Conservation (phyloP, 2,329 filamentous ascomycete genomes). For the Tolypocladium cylindrosporum region DNA sequence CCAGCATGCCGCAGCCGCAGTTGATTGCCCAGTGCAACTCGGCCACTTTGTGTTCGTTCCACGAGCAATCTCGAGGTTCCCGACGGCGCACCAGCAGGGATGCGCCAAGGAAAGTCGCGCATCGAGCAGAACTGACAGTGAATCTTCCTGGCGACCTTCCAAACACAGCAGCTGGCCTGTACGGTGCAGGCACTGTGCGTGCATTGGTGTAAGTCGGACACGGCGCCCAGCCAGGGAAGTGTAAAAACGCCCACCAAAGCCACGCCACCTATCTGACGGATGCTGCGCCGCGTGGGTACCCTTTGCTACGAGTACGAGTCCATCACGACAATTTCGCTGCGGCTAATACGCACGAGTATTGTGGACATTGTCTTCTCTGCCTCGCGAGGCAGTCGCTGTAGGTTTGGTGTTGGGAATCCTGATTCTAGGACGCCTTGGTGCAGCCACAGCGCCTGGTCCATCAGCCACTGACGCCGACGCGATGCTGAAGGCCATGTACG, state of each 20-base stretch:
- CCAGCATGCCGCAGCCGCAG: too few relatives aligned
- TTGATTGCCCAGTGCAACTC: background rate
- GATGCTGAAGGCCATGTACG: background rate
- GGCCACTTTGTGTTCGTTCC: background rate
- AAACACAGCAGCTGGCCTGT: background rate
- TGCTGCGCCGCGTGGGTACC: background rate
- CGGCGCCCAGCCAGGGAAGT: background rate
- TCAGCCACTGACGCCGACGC: background rate
- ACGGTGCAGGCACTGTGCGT: background rate
- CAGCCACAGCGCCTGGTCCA: background rate
- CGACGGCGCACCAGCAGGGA: background rate
- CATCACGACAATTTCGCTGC: background rate
- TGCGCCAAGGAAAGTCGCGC: background rate
- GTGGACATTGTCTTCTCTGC: background rate
- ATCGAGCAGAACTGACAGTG: background rate
- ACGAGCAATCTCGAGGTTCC: background rate
- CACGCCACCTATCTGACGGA: background rate
- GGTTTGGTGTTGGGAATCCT: background rate
- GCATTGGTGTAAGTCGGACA: background rate
- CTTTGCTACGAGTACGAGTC: background rate
- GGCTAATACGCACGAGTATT: too few relatives aligned
- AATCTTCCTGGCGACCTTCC: background rate
- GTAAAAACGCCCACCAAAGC: background rate
- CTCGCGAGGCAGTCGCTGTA: background rate
- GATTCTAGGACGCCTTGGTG: background rate